Conservation (phyloP, 2,329 filamentous ascomycete genomes). For the Emergomyces pasteurianus region DNA sequence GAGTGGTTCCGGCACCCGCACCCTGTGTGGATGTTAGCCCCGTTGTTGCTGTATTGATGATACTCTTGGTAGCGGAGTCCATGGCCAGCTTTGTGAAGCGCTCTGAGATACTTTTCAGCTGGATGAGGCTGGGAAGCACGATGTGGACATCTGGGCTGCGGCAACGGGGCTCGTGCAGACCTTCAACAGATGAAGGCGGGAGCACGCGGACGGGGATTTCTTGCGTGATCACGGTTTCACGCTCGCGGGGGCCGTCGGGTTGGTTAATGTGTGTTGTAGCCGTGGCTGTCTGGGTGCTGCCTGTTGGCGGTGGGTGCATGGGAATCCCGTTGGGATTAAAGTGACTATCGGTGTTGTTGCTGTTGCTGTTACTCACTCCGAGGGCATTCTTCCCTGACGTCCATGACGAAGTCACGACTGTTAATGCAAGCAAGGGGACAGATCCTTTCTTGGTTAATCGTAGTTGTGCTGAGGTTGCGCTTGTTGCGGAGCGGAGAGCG, state of each 20-base stretch:
- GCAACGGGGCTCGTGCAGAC: slow-evolving; percentile 83
- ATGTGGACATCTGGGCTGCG: slow-evolving; percentile 92
- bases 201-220: slow-evolving; percentile 92
- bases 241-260: slow-evolving; percentile 48
- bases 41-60: slow-evolving; percentile 14
- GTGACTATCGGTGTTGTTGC: background rate
- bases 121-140: slow-evolving; percentile 70
- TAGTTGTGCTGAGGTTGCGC: slow-evolving; percentile 69
- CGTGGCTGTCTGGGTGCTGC: slow-evolving; percentile 14
- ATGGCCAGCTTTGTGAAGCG: slow-evolving; percentile 77
- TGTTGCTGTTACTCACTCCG: slow-evolving; percentile 29
- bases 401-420: slow-evolving; percentile 56
- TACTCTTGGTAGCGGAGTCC: slow-evolving; percentile 22
- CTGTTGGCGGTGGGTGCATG: slow-evolving; percentile 10
- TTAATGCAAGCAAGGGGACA: slow-evolving; percentile 75
- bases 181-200: slow-evolving; percentile 69
- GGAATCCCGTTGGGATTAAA: background rate
- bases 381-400: slow-evolving; percentile 42
- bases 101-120: slow-evolving; percentile 88
- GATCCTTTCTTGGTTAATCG: slow-evolving; percentile 88
- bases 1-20: slow-evolving; percentile 19
- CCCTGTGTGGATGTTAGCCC: slow-evolving; percentile 46
- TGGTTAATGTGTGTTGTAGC: slow-evolving; percentile 24
- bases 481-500: slow-evolving; percentile 78
- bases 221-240: slow-evolving; percentile 87